Percentiles rank a stretch among this genome's conserved stretches.
Evolutionary conservation across 768 basidiomycete species (phyloP).

Genomic region (Suillus placidus): DNA sequence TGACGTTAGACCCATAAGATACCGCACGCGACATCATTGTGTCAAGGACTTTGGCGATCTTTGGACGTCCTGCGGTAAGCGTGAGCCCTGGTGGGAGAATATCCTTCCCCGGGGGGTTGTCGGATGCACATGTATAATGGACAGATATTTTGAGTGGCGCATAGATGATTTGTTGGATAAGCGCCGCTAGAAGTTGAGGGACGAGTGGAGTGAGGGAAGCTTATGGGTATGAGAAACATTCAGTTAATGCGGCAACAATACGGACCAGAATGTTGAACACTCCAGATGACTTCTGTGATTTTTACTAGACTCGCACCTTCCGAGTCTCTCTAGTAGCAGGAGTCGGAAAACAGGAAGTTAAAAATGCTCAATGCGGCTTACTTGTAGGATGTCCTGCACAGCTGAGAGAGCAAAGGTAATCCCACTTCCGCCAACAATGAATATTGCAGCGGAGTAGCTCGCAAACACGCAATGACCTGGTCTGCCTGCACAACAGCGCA

Average conservation of each 20-base stretch:
- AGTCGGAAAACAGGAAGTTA: not conserved
- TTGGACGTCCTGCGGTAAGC: conserved; percentile 55
- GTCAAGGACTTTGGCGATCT: conserved; percentile 32
- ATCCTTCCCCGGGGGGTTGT: conserved; percentile 15
- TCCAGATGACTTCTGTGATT: conserved; percentile 70
- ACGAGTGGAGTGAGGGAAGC: conserved; percentile 50
- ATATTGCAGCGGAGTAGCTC: conserved; percentile 66
- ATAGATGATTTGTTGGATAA: conserved; percentile 45
- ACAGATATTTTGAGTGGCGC: conserved; percentile 52
- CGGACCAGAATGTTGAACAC: conserved; percentile 54
- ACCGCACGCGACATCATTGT: conserved; percentile 18
- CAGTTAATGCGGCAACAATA: conserved; percentile 7
- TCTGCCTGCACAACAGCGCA: conserved; percentile 43
- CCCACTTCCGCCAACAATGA: conserved; percentile 76
- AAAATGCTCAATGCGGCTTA: conserved; percentile 11
- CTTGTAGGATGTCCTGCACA: conserved; percentile 62
- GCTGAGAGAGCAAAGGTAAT: conserved; percentile 69
- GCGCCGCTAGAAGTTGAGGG: conserved; percentile 47
- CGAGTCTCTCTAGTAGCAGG: conserved; percentile 40
- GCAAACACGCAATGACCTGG: conserved; percentile 60
- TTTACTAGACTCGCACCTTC: conserved; percentile 54
- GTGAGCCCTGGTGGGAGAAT: conserved; percentile 42
- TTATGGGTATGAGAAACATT: conserved; percentile 18
- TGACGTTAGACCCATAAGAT: conserved; percentile 30
- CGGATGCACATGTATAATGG: conserved; percentile 55